A percentile compares a stretch with the other conserved stretches of the same genome.
Conservation (phyloP, 306 rosid species). For the Leucaena leucocephala region DNA sequence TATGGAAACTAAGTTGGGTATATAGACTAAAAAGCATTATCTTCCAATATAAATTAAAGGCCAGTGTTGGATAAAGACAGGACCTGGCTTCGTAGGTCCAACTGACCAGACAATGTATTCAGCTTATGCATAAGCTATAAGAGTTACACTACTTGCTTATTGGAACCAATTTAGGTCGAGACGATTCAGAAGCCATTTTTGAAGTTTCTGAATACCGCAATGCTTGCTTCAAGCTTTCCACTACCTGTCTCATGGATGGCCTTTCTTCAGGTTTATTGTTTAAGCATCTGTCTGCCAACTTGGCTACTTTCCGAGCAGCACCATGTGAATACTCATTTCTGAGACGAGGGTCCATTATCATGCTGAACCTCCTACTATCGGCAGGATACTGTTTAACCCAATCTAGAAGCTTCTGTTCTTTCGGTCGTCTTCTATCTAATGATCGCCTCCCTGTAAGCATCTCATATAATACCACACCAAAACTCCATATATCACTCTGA, state of each 20-base stretch:
- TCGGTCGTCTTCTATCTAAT: slow-evolving; percentile 64
- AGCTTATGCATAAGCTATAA: slow-evolving; percentile 17
- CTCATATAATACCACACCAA: slow-evolving; percentile 94
- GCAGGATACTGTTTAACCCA: slow-evolving; percentile 84
- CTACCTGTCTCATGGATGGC: slow-evolving; percentile 73
- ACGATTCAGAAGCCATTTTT: slow-evolving; percentile 29
- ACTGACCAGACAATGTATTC: slow-evolving; percentile 4
- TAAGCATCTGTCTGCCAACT: slow-evolving; percentile 82
- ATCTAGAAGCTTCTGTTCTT: slow-evolving; percentile 75
- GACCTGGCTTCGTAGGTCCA: background rate
- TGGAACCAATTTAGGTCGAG: slow-evolving; percentile 34
- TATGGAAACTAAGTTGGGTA: background rate
- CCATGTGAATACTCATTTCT: slow-evolving; percentile 51
- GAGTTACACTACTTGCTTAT: slow-evolving; percentile 31
- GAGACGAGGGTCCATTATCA: slow-evolving; percentile 75
- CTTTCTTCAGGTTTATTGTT: slow-evolving; percentile 76
- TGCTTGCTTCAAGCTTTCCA: slow-evolving; percentile 70
- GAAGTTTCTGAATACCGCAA: slow-evolving; percentile 52
- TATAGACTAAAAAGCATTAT: too few relatives aligned
- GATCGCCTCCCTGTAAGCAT: slow-evolving; percentile 80
- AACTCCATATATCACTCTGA: slow-evolving; percentile 86
- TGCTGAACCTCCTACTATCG: slow-evolving; percentile 60
- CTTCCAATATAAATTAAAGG: too few relatives aligned
- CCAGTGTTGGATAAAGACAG: slow-evolving; percentile 22
- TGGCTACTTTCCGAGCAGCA: slow-evolving; percentile 69